A percentile compares a stretch with the other conserved stretches of the same genome.
phyloP scores from a whole-genome alignment of 257 asterid species.

The Lycium ferocissimum region DNA sequence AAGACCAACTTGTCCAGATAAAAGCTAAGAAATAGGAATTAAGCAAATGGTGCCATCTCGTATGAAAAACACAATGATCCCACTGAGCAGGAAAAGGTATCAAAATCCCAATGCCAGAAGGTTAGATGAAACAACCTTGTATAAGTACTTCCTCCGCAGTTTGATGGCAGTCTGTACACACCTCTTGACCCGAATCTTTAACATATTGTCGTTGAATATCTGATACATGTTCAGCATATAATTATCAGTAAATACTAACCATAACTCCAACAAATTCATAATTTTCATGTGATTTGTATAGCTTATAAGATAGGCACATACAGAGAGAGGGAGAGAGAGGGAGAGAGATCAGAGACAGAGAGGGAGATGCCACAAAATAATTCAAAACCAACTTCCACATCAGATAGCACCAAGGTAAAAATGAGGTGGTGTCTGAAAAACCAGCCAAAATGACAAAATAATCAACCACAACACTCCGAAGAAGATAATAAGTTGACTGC shows the following conservation, averaged over 20 bases:
- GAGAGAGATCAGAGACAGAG: not conserved
- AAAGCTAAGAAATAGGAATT: not conserved
- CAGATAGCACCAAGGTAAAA: constrained; percentile 16
- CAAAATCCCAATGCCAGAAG: constrained; percentile 31
- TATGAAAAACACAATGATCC: not conserved
- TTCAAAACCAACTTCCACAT: constrained; percentile 18
- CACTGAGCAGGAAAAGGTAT: not conserved
- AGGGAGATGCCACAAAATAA: constrained; percentile 10
- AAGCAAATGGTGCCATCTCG: not conserved
- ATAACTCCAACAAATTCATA: constrained; percentile 28
- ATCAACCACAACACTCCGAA: not conserved
- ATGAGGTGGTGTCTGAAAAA: constrained; percentile 8
- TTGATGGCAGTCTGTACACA: constrained; percentile 88
- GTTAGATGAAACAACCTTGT: constrained; percentile 61
- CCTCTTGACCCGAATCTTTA: constrained; percentile 87
- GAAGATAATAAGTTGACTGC: not conserved
- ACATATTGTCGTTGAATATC: constrained; percentile 85
- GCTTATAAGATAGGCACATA: not conserved
- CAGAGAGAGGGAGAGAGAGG: not conserved
- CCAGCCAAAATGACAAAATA: constrained; percentile 10
- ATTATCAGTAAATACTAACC: constrained; percentile 7
- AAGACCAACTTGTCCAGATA: constrained; percentile 11
- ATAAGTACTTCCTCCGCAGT: constrained; percentile 86
- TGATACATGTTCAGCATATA: constrained; percentile 48
- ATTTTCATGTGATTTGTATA: constrained; percentile 2